phyloP scores from a whole-genome alignment of 78 protist species.

The Dictyostelium intermedium region DNA sequence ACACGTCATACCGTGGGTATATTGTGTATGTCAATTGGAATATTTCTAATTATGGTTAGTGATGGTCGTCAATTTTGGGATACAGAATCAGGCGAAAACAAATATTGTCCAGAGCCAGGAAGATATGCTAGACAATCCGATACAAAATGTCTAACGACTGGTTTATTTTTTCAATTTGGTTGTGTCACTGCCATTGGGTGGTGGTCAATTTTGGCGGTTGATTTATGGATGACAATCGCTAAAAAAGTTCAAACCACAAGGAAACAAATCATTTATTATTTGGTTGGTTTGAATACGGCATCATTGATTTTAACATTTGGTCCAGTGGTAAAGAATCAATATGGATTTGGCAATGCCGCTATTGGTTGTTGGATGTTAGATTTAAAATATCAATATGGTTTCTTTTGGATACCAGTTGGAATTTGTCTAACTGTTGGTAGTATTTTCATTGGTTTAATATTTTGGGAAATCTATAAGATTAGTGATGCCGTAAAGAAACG shows the following conservation, averaged over 20 bases:
- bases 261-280: constrained; percentile 4
- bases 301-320: constrained; percentile 5
- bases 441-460: constrained; percentile 8
- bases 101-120: neutral
- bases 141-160: constrained; percentile 5
- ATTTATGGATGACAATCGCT: constrained; percentile 23
- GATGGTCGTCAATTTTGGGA: constrained; percentile 1
- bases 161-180: constrained; percentile 34
- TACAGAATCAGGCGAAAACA: neutral
- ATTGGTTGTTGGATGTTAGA: constrained; percentile 19
- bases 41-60: neutral
- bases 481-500: neutral
- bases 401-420: constrained; percentile 59
- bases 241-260: neutral
- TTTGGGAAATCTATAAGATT: constrained; percentile 28
- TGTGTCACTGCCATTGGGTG: neutral
- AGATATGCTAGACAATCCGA: constrained; percentile 26
- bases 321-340: neutral
- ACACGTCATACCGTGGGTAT: neutral
- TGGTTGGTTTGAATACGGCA: neutral
- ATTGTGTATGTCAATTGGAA: neutral
- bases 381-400: constrained; percentile 11
- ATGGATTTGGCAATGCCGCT: neutral
- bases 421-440: neutral
- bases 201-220: neutral